Base-by-base conservation (phyloP, 1,284 basidiomycete species). In the Irpex sp. region DNA sequence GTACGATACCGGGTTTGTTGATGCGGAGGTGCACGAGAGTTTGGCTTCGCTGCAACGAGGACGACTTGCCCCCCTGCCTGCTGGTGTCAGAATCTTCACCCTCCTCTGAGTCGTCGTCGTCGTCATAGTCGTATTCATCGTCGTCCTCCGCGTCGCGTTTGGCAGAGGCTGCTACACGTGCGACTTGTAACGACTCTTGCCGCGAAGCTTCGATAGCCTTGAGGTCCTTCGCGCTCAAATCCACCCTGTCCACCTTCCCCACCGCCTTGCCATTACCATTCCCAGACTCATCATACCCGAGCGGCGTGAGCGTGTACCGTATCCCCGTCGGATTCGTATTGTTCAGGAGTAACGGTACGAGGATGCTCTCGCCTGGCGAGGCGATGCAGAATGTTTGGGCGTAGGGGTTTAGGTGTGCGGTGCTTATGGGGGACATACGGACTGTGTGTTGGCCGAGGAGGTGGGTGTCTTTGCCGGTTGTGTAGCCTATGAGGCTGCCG, bases 391-490 rank as follows among this genome's bases (percentile, higher is more conserved):
- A 92, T 14, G 85, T 84, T 58, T 83, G 76, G 19, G 73, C 76
- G 60, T 86, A 78, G 5, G 91, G 90, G 65, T 94, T 93, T 18
- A 96, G 77, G 52, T 87, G 86, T 14, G 92, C 94, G 1, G 93
- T 95, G 70, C 91, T 89, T 64, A 93, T 91, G 18, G 93, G 93
- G 3, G 93, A 93, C 81, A 94, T 91, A 67, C 90, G 88, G 58
- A 96, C 88, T 2, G 93, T 95, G 70, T 94, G 92, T 74, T 94
- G 90, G 21, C 93, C 93, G 39, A 89, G 82, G n/a, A 96, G 79
- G 71, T 94, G 90, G 1, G 77, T 56, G 60, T 77, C 75, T 56
- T 66, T 74, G 60, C 83, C 80, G 28, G 67, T 76, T 59, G 63
- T 62, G 52, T 66, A 63, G 2, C 69, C 69, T 52, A 80, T 71